Evolutionary conservation across 2,329 filamentous ascomycete species (phyloP), one percentile per base, ranked within the genome.

Genomic region (Exserohilum turcica): DNA sequence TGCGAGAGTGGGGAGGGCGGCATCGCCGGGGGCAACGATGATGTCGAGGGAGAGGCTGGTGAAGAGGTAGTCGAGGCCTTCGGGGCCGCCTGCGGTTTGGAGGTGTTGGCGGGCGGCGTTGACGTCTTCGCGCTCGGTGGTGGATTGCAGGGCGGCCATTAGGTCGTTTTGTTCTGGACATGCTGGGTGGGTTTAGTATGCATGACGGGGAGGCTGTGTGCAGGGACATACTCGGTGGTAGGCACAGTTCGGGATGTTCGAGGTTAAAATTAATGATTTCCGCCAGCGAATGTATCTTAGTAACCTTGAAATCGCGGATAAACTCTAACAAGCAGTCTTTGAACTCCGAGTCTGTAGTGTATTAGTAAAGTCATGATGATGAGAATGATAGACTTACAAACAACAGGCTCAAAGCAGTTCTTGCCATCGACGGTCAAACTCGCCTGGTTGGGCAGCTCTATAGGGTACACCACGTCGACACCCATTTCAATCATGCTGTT

Each of bases 211-310:
- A 12, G 13, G 18, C 6, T 9, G 12, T 32, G 18, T 15, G 15
- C 28, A 44, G 12, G n/a, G 33, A 46, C 61, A 3, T 64, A 70
- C 67, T 59, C 3, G 68, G 66, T 27, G 70, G 68, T 1, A 74
- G 61, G 10, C 64, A 67, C 13, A 73, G 66, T 43, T 74, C 70
- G 6, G 70, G 67, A 31, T 74, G 71, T 31, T 74, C 68, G 21
- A 67, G 58, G 47, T 74, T 74, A 59, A 73, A 73, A 54, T 74
- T 71, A 42, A 74, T 73, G 45, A 74, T 71, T 40, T 73, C 72
- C 18, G 71, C 68, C 18, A 74, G 61, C 3, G 69, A 73, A 56
- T 72, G 69, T 7, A 74, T 69, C 59, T 73, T 73, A 33, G 70
- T 71, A 12, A 62, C 59, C 37, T 65, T 68, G 56, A 73, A 71